Percentiles rank a stretch among this genome's conserved stretches.
These are phyloP conservation scores for Juglanconis sp. DNA, from an alignment of 2,329 filamentous ascomycete genomes.

Conservation along the genomic window DNA sequence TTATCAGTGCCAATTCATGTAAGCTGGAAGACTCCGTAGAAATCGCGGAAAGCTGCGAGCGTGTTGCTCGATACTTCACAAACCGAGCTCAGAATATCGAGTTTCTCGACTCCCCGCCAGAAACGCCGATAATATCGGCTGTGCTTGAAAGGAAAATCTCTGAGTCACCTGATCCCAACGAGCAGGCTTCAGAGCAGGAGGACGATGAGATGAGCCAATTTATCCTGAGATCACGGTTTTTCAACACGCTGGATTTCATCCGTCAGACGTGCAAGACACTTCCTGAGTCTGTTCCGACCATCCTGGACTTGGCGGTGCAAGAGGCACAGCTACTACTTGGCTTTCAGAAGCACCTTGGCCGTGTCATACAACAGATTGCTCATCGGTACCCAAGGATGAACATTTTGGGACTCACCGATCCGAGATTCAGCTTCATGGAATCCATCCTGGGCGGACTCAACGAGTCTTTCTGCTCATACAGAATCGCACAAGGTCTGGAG, in stretches of 20 bases:
- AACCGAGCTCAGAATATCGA: not conserved
- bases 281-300: slow-evolving; percentile 23
- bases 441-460: slow-evolving; percentile 30
- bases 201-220: slow-evolving; percentile 27
- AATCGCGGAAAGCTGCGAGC: slow-evolving; percentile 34
- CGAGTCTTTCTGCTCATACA: slow-evolving; percentile 30
- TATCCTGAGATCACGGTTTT: slow-evolving; percentile 31
- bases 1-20: slow-evolving; percentile 23
- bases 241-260: slow-evolving; percentile 28
- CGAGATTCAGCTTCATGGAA: slow-evolving; percentile 27
- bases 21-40: not conserved
- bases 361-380: slow-evolving; percentile 33
- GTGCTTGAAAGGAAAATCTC: not conserved
- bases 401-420: slow-evolving; percentile 34
- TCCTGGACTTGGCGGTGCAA: slow-evolving; percentile 25
- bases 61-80: slow-evolving; percentile 32
- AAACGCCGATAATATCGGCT: not conserved
- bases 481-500: slow-evolving; percentile 22
- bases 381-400: slow-evolving; percentile 39
- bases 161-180: no score
- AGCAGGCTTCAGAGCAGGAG: slow-evolving; percentile 21
- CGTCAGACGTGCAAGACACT: slow-evolving; percentile 24
- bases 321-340: slow-evolving; percentile 28
- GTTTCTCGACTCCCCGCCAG: slow-evolving; percentile 1
- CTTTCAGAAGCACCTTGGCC: slow-evolving; percentile 32